Base-by-base conservation (phyloP, 1,284 basidiomycete species). In the Moesziomyces antarcticus region DNA sequence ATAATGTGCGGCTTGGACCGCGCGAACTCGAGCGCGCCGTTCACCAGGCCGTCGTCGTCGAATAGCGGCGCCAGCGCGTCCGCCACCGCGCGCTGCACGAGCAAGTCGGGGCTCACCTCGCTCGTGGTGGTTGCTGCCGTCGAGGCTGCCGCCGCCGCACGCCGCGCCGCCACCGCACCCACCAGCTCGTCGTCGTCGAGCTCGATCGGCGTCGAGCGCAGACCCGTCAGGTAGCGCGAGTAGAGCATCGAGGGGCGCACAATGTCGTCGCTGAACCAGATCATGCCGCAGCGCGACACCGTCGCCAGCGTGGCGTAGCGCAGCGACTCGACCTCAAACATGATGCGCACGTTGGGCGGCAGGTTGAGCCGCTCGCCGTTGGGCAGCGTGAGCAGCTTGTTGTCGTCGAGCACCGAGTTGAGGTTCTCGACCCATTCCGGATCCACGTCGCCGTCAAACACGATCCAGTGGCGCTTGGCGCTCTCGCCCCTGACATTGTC, bases 351-450 rank as follows among this genome's bases (percentile, higher is more conserved):
- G 82, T 99, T 99, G 3, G 93, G 89, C 1, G 97, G 97, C 43
- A 99, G 88, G 81, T 95, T 98, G 69, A 99, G 90, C 78, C 97
- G 94, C 85, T 99, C 97, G 81, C 97, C 97, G 73, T 99, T 99
- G 1, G 97, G 97, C 25, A 99, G 87, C 0, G 97, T 99, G 47
- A 99, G 87, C 18, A 99, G 88, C 85, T 98, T 98, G 88, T 99
- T 99, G 86, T 99, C 97, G 80, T 99, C 97, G 53, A 99, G 88
- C 13, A 99, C 66, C 56, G 72, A 97, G 86, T 99, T 99, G 86
- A 99, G 87, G 85, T 99, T 99, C 86, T 99, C 97, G 8, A 99
- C 97, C 97, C 97, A 99, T 85, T 99, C 97, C 0, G 97, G 97
- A 87, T 99, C 97, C 52, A 99, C 96, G 83, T 99, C 97, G 63